These are phyloP conservation scores for Fusarium illudens DNA, from an alignment of 2,329 filamentous ascomycete species.

Conservation along the genomic window DNA sequence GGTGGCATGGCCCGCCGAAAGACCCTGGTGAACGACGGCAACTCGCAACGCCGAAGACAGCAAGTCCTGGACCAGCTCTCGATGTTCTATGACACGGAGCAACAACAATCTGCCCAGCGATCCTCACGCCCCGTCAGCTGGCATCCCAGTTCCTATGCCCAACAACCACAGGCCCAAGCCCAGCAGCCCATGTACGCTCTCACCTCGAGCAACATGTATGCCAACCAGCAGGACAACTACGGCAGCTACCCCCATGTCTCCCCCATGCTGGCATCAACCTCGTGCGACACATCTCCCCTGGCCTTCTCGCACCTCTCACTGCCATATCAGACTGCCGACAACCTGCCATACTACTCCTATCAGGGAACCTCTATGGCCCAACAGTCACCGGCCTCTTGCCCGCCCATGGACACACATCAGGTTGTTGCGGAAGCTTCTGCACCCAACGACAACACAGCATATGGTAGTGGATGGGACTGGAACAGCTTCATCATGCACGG, in stretches of 20 bases:
- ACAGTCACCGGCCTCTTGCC: slow-evolving; percentile 43
- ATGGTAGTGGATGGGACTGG: slow-evolving; percentile 50
- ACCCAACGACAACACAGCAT: slow-evolving; percentile 28
- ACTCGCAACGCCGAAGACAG: slow-evolving; percentile 56
- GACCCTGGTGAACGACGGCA: slow-evolving; percentile 63
- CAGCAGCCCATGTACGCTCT: slow-evolving; percentile 52
- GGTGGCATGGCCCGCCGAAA: slow-evolving; percentile 60
- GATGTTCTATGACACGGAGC: slow-evolving; percentile 37
- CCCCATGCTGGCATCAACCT: slow-evolving; percentile 64
- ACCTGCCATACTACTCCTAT: slow-evolving; percentile 51
- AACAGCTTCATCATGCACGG: slow-evolving; percentile 56
- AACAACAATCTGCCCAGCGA: slow-evolving; percentile 37
- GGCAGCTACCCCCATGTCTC: slow-evolving; percentile 55
- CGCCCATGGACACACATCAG: slow-evolving; percentile 28
- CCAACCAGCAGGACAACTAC: slow-evolving; percentile 54
- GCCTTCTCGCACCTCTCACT: slow-evolving; percentile 63
- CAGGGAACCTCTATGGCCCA: slow-evolving; percentile 50
- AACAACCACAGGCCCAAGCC: slow-evolving; percentile 49
- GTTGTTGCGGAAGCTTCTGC: slow-evolving; percentile 44
- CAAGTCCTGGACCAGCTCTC: slow-evolving; percentile 56
- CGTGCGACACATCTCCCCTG: slow-evolving; percentile 66
- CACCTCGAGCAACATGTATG: slow-evolving; percentile 48
- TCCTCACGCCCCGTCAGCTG: slow-evolving; percentile 74
- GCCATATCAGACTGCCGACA: slow-evolving; percentile 53
- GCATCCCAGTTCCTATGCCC: slow-evolving; percentile 71